Evolutionary conservation across 2,329 filamentous ascomycete genomes (phyloP).

Genomic region (Phialophora chinensis): DNA sequence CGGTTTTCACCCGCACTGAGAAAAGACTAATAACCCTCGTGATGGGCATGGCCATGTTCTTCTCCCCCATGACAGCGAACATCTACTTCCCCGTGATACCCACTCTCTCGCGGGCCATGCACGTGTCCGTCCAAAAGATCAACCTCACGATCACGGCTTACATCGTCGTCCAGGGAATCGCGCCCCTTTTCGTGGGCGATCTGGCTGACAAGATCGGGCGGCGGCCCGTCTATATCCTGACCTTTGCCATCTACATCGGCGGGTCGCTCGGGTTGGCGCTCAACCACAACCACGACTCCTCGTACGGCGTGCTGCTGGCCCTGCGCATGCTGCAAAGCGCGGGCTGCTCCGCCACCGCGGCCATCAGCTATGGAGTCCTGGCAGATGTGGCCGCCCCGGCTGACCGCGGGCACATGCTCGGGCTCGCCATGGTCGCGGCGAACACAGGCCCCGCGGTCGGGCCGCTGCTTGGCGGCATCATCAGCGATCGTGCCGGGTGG

Average conservation of each 20-base stretch:
- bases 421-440: constrained; percentile 40
- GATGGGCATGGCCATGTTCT: neutral
- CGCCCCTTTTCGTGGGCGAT: constrained; percentile 58
- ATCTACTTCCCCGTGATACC: neutral
- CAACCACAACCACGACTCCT: constrained; percentile 12
- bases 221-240: constrained; percentile 56
- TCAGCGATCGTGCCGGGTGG: constrained; percentile 58
- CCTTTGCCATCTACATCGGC: constrained; percentile 43
- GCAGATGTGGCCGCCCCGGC: constrained; percentile 49
- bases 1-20: neutral
- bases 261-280: constrained; percentile 42
- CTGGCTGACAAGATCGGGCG: constrained; percentile 57
- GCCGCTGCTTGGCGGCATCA: constrained; percentile 57
- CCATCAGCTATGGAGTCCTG: constrained; percentile 48
- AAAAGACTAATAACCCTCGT: neutral
- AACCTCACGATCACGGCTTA: constrained; percentile 43
- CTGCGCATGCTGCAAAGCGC: constrained; percentile 52
- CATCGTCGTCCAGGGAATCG: constrained; percentile 58
- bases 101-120: constrained; percentile 39
- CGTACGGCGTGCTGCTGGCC: constrained; percentile 46
- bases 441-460: constrained; percentile 55
- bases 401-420: constrained; percentile 52
- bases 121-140: constrained; percentile 22
- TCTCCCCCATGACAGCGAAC: constrained; percentile 2
- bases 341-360: constrained; percentile 49